These are phyloP conservation scores for Penicillium odoratum DNA, from an alignment of 495 filamentous ascomycete species.

Conservation along the genomic window DNA sequence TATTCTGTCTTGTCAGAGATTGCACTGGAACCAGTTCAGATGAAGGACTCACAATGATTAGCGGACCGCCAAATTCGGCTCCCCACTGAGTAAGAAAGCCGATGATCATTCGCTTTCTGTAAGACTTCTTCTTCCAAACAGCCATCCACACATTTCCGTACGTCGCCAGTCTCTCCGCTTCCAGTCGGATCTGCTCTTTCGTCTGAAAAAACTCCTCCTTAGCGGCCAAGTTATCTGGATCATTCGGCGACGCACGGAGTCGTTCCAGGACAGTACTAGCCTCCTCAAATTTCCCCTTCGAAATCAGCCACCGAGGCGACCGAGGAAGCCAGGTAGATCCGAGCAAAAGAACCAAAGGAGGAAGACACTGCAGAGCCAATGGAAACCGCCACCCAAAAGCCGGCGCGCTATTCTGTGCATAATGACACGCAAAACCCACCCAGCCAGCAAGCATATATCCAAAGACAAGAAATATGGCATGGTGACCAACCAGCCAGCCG, in stretches of 20 bases:
- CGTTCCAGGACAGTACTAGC: slow-evolving; percentile 32
- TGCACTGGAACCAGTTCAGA: too few species aligned
- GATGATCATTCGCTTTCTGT: slow-evolving; percentile 44
- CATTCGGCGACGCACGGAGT: slow-evolving; percentile 33
- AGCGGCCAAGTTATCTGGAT: slow-evolving; percentile 33
- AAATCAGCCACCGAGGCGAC: slow-evolving; percentile 49
- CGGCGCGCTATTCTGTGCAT: slow-evolving; percentile 29
- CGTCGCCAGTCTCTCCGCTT: slow-evolving; percentile 28
- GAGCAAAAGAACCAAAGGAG: slow-evolving; percentile 39
- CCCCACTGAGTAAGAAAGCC: slow-evolving; percentile 44
- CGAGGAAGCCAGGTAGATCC: slow-evolving; percentile 42
- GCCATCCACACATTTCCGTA: slow-evolving; percentile 36
- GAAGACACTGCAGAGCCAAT: slow-evolving; percentile 42
- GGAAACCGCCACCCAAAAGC: slow-evolving; percentile 48
- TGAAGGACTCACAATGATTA: slow-evolving; percentile 33
- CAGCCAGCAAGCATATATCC: slow-evolving; percentile 46
- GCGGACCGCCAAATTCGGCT: slow-evolving; percentile 38
- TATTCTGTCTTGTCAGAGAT: slow-evolving; percentile 26
- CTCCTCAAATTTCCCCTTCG: slow-evolving; percentile 39
- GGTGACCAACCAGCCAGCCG: slow-evolving; percentile 40
- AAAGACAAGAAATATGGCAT: slow-evolving; percentile 42
- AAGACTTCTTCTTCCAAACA: slow-evolving; percentile 40
- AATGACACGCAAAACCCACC: slow-evolving; percentile 47
- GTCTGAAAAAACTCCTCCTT: slow-evolving; percentile 43
- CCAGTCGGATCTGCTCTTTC: slow-evolving; percentile 38